Evolutionary conservation across 768 basidiomycete genomes (phyloP), one percentile per base, ranked within the genome.

Genomic region (Hortiboletus campestris): DNA sequence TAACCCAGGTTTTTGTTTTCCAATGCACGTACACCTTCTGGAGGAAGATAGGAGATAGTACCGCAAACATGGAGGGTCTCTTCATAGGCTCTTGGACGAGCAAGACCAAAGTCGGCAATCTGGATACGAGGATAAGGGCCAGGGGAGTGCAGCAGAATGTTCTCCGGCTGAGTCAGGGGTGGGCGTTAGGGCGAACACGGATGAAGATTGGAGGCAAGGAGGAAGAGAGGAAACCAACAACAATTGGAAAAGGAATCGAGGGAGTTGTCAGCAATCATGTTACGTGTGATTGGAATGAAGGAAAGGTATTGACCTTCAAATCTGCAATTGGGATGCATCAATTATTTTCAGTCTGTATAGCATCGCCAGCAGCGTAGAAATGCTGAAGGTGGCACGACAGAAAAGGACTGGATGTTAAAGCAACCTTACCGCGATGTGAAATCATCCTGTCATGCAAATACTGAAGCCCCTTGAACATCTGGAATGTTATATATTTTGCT

Each of bases 81-180:
- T 77, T 92, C 86, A 63, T 85, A 85, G 2, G 90, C 84, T 61
- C 84, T 84, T 8, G 84, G 83, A 17, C 90, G 84, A 11, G 91
- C 91, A 17, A 92, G 82, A 10, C 91, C 91, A 66, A 94, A 94
- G 69, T 94, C 91, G 19, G 91, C 91, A 38, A 94, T 86, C 48
- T 90, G 78, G 39, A 94, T 84, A 39, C 87, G 88, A 47, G 91
- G 91, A 66, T 91, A 94, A 3, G 89, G 82, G 11, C 91, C 91
- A n/a, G 91, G 89, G 6, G 81, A 77, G 61, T 84, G 76, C 5
- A 94, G 77, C 14, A 94, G 76, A 39, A 94, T 88, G 60, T 94
- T 94, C 73, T 94, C 91, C 28, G 91, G 91, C 90, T 85, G 60
- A 25, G 29, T 51, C 34, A 32, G 12, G 20, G 25, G 19, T 38